These are phyloP conservation scores for Trichopus zeylanicus DNA, from an alignment of 116 monocot species.

Conservation along the genomic window DNA sequence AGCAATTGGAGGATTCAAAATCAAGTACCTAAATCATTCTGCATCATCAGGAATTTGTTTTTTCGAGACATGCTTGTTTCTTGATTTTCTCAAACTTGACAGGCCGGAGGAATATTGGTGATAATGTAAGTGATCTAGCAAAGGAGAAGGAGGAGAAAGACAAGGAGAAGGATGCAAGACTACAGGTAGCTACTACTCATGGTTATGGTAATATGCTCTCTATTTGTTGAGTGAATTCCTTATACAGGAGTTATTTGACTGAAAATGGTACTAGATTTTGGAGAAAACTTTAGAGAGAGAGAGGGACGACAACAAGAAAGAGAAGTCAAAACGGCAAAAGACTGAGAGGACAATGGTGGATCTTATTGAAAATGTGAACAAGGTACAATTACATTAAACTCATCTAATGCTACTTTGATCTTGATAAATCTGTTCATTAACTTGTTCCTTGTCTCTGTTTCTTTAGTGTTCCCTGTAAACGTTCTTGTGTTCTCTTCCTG, in stretches of 20 bases:
- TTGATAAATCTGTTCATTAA: not conserved
- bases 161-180: constrained; percentile 66
- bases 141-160: constrained; percentile 43
- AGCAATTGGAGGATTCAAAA: constrained; percentile 79
- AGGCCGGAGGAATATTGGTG: constrained; percentile 44
- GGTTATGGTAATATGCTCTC: not conserved
- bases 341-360: constrained; percentile 30
- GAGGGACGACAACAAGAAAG: constrained; percentile 49
- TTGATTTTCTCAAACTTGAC: constrained; percentile 4
- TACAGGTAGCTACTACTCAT: constrained; percentile 45
- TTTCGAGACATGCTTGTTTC: constrained; percentile 10
- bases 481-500: too few relatives aligned
- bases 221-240: too few relatives aligned
- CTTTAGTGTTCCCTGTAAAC: too few relatives aligned
- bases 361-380: constrained; percentile 24
- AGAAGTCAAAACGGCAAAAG: constrained; percentile 41
- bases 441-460: too few relatives aligned
- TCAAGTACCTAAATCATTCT: constrained; percentile 28
- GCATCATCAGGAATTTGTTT: not conserved
- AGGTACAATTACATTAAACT: constrained; percentile 15
- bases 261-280: constrained; percentile 47
- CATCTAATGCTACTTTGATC: not conserved
- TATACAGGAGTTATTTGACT: not conserved
- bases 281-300: constrained; percentile 78
- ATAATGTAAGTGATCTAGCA: constrained; percentile 43